phyloP scores from a whole-genome alignment of 495 filamentous ascomycete genomes.

The Penicillium arizonense region DNA sequence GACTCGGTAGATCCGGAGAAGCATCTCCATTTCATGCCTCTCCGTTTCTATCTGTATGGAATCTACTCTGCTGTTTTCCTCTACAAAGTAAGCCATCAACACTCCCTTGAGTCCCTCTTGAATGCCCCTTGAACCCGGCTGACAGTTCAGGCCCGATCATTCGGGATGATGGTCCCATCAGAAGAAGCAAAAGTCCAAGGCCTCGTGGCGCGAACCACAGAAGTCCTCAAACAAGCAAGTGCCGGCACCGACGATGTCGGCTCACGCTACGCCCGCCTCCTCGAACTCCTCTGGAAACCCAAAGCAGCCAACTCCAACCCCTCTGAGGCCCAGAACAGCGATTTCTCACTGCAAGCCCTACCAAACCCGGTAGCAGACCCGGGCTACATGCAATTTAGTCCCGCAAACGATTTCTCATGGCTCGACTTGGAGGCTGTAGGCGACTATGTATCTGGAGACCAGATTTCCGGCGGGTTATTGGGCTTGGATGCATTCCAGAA shows the following conservation, averaged over 20 bases:
- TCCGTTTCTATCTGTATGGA: conserved; percentile 57
- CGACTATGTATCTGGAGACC: conserved; percentile 52
- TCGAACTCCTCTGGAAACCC: conserved; percentile 52
- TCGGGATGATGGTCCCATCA: conserved; percentile 48
- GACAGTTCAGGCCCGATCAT: conserved; percentile 45
- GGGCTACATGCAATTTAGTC: conserved; percentile 46
- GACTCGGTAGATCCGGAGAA: conserved; percentile 53
- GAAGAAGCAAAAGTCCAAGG: conserved; percentile 55
- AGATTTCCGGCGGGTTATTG: conserved; percentile 35
- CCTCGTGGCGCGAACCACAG: conserved; percentile 50
- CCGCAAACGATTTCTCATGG: conserved; percentile 57
- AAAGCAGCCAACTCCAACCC: conserved; percentile 23
- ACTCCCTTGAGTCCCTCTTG: neutral
- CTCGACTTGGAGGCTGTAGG: conserved; percentile 56
- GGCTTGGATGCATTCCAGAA: conserved; percentile 41
- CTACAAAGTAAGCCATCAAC: conserved; percentile 40
- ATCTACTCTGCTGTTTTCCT: conserved; percentile 58
- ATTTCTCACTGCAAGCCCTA: conserved; percentile 31
- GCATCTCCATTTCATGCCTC: conserved; percentile 58
- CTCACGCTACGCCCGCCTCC: conserved; percentile 52
- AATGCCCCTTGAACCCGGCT: neutral
- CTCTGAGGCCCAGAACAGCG: conserved; percentile 29
- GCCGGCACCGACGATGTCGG: conserved; percentile 54
- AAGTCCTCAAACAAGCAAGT: conserved; percentile 51
- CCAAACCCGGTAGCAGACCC: conserved; percentile 30